A percentile compares a stretch with the other conserved stretches of the same genome.
These are phyloP conservation scores for Cadophora sp. DNA, from an alignment of 2,329 filamentous ascomycete species.

Conservation along the genomic window DNA sequence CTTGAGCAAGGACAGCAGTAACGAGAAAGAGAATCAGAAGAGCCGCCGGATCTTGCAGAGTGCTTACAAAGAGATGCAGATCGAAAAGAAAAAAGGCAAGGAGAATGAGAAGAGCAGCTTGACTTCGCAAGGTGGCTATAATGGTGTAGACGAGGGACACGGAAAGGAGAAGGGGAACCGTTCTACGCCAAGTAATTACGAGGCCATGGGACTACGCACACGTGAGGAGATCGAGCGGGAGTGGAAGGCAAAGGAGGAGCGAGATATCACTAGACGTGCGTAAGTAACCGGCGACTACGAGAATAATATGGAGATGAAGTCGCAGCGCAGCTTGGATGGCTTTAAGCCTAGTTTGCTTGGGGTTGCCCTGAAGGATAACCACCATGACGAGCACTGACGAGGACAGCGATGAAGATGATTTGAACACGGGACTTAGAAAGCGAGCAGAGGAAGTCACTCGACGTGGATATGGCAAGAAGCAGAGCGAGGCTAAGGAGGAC, in stretches of 20 bases:
- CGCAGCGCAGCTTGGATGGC: conserved; percentile 1
- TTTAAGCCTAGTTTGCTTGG: conserved; percentile 15
- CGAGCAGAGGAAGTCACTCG: background rate
- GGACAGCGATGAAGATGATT: background rate
- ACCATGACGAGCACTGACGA: background rate
- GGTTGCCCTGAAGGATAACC: background rate
- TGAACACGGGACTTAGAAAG: background rate
- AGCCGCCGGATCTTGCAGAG: background rate
- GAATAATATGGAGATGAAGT: conserved; percentile 19
- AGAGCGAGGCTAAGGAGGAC: background rate
- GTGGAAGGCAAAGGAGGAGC: conserved; percentile 23
- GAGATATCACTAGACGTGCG: conserved; percentile 13
- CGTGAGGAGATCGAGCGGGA: conserved; percentile 3
- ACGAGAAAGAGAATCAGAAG: background rate
- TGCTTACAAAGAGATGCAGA: background rate
- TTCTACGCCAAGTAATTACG: background rate
- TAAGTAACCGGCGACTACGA: conserved; percentile 14
- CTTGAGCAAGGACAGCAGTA: background rate
- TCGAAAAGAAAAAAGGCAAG: background rate
- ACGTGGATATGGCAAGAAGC: background rate
- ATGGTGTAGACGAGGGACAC: background rate
- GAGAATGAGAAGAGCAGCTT: background rate
- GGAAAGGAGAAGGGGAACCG: background rate
- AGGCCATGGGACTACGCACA: background rate
- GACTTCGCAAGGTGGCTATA: background rate